Evolutionary conservation across 139 green algal species (phyloP).

Genomic region (Monoraphidium neglectum): DNA sequence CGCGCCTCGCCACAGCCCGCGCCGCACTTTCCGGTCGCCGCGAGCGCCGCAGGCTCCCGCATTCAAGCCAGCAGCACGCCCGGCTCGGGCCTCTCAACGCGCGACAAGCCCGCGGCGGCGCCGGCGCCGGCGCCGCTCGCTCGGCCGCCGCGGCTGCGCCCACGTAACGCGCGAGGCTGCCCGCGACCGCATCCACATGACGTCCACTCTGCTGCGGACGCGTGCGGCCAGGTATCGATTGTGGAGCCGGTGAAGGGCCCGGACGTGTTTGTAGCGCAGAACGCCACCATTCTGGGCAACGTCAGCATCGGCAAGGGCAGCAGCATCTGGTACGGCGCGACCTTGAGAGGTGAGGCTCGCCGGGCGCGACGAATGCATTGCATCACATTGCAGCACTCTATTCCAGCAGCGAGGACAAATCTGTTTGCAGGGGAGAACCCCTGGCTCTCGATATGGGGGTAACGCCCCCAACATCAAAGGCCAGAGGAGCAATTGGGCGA

Average conservation of each 20-base stretch:
- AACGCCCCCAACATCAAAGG: too few species aligned
- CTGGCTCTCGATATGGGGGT: too few species aligned
- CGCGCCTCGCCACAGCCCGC: too few species aligned
- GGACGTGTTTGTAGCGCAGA: constrained; percentile 85
- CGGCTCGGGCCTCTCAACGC: not conserved
- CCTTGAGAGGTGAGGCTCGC: constrained; percentile 78
- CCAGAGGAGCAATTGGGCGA: too few species aligned
- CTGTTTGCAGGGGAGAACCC: not conserved
- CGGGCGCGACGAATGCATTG: not conserved
- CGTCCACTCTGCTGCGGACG: too few species aligned
- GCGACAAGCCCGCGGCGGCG: not conserved
- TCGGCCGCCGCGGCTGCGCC: not conserved
- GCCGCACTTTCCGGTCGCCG: too few species aligned
- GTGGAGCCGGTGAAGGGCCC: constrained; percentile 59
- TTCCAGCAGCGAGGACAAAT: not conserved
- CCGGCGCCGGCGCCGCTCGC: not conserved
- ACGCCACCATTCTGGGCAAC: constrained; percentile 89
- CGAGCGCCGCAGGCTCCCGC: too few species aligned
- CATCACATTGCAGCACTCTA: too few species aligned
- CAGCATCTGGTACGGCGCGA: constrained; percentile 91
- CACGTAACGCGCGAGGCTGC: constrained; percentile 3
- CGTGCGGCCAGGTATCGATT: constrained; percentile 20
- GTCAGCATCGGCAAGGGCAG: constrained; percentile 81
- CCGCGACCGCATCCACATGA: too few species aligned
- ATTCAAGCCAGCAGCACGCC: not conserved